Conservation (phyloP, 805 yeast species). For the Saturnispora sanitii region DNA sequence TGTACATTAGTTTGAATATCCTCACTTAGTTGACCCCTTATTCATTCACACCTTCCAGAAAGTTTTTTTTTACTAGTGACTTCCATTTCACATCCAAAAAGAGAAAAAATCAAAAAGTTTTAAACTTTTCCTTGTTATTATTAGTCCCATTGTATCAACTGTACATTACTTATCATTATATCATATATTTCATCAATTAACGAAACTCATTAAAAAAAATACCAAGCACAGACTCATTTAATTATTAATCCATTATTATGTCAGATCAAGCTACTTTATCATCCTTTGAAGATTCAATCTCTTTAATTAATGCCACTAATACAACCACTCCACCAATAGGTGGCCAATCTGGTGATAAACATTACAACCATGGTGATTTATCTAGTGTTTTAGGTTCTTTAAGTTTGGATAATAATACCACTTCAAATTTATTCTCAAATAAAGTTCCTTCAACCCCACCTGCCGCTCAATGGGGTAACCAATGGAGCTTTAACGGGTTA, state of each 20-base stretch:
- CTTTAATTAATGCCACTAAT: slow-evolving; percentile 18
- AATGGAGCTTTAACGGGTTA: slow-evolving; percentile 12
- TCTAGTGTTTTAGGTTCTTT: slow-evolving; percentile 40
- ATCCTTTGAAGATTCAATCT: slow-evolving; percentile 23
- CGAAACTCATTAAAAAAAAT: background rate
- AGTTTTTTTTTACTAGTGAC: background rate
- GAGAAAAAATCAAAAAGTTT: background rate
- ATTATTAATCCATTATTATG: slow-evolving; percentile 15
- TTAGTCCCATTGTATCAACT: slow-evolving; percentile 9
- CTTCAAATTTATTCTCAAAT: slow-evolving; percentile 15
- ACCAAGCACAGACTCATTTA: background rate
- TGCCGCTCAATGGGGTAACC: slow-evolving; percentile 14
- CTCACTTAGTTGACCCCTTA: background rate
- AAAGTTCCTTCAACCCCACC: slow-evolving; percentile 23
- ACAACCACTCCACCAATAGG: slow-evolving; percentile 26
- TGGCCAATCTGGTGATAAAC: slow-evolving; percentile 10
- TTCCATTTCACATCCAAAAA: background rate
- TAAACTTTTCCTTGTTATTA: slow-evolving; percentile 6
- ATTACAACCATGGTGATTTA: slow-evolving; percentile 24
- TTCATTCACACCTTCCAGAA: background rate
- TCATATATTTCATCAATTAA: no score
- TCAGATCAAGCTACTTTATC: slow-evolving; percentile 29
- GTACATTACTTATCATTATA: slow-evolving; percentile 4
- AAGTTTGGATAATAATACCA: slow-evolving; percentile 29
- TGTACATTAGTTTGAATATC: slow-evolving; percentile 2